A percentile compares a stretch with the other conserved stretches of the same genome.
These are phyloP conservation scores for Ceratobasidium sp. DNA, from an alignment of 1,284 basidiomycete genomes.

Conservation along the genomic window DNA sequence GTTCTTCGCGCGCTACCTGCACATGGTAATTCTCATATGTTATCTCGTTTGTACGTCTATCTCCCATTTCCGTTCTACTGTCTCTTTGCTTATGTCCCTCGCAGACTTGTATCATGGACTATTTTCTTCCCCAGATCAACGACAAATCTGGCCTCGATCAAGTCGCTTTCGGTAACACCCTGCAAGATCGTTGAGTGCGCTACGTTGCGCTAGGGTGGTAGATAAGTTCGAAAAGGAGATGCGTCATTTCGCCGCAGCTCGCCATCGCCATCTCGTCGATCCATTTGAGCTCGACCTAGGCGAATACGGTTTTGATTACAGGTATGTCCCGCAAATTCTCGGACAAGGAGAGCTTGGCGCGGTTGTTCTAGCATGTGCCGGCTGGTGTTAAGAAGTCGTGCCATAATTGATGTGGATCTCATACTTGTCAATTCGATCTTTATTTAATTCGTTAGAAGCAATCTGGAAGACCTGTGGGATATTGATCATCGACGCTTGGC, in stretches of 20 bases:
- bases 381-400: conserved; percentile 82
- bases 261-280: conserved; percentile 78
- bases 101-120: conserved; percentile 64
- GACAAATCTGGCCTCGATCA: conserved; percentile 61
- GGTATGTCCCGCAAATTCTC: conserved; percentile 74
- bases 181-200: conserved; percentile 53
- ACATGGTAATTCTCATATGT: no score
- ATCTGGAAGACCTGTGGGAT: conserved; percentile 72
- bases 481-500: conserved; percentile 70
- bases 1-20: no score
- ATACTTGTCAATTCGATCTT: neutral
- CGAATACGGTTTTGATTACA: conserved; percentile 82
- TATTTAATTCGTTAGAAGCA: conserved; percentile 54
- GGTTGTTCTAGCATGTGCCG: conserved; percentile 77
- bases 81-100: neutral
- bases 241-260: conserved; percentile 72
- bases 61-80: no score
- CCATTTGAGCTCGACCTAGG: conserved; percentile 76
- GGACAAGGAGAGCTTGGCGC: conserved; percentile 70
- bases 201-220: conserved; percentile 72
- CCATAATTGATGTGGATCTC: conserved; percentile 68
- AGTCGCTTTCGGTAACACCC: conserved; percentile 65
- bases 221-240: conserved; percentile 77
- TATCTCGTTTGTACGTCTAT: no score
- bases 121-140: conserved; percentile 71